phyloP scores from a whole-genome alignment of 805 yeast species.

The Lipomyces yamanashiensis region DNA sequence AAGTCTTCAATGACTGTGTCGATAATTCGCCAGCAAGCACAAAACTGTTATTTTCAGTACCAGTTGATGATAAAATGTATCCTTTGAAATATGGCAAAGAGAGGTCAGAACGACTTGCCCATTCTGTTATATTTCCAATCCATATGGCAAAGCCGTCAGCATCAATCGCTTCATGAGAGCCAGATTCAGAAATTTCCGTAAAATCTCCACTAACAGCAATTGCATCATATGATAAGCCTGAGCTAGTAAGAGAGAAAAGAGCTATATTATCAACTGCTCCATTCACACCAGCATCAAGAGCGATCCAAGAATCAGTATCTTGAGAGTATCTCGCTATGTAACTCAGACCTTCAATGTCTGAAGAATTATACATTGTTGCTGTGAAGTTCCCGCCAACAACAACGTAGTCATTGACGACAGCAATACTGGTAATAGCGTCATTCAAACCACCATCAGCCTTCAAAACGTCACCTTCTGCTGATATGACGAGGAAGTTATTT shows the following conservation, averaged over 20 bases:
- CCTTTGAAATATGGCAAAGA: slow-evolving; percentile 28
- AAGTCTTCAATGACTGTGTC: slow-evolving; percentile 18
- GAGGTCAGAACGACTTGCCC: slow-evolving; percentile 25
- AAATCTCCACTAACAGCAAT: slow-evolving; percentile 41
- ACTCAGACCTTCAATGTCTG: neutral
- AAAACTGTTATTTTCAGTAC: slow-evolving; percentile 5
- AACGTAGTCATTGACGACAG: slow-evolving; percentile 45
- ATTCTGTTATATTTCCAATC: slow-evolving; percentile 21
- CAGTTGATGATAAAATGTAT: slow-evolving; percentile 19
- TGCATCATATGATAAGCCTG: slow-evolving; percentile 23
- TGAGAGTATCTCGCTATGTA: slow-evolving; percentile 30
- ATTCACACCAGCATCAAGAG: slow-evolving; percentile 35
- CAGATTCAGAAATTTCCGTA: slow-evolving; percentile 26
- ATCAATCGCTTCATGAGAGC: slow-evolving; percentile 4
- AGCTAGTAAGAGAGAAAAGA: slow-evolving; percentile 12
- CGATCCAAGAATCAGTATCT: slow-evolving; percentile 17
- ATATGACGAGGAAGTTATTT: slow-evolving; percentile 45
- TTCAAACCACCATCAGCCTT: slow-evolving; percentile 48
- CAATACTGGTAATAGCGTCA: slow-evolving; percentile 48
- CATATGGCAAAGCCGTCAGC: slow-evolving; percentile 38
- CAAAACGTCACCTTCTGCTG: slow-evolving; percentile 35
- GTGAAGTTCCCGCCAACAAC: slow-evolving; percentile 55
- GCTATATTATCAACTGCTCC: slow-evolving; percentile 32
- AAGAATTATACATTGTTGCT: slow-evolving; percentile 44
- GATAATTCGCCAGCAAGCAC: slow-evolving; percentile 28